Conservation (phyloP, 768 basidiomycete species). For the Austroboletus festivus region DNA sequence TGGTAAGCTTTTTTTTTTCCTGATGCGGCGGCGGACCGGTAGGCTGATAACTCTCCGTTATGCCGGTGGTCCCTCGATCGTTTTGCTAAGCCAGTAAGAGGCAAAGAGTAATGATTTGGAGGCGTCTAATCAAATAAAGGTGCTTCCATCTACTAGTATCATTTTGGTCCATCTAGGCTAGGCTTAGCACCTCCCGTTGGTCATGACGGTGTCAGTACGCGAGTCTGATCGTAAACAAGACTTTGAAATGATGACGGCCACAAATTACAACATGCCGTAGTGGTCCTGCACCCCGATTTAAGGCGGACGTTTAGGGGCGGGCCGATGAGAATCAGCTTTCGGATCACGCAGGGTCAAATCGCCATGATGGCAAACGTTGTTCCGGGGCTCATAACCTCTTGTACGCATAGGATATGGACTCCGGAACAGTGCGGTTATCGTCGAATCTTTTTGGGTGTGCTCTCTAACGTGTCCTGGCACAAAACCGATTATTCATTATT, state of each 20-base stretch:
- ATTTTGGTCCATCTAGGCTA: conserved; percentile 3
- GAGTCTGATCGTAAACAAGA: conserved; percentile 6
- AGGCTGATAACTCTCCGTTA: not conserved
- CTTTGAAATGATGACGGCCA: not conserved
- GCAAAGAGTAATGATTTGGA: not conserved
- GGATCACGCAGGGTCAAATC: conserved; percentile 5
- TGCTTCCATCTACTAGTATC: too few species aligned
- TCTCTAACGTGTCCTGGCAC: not conserved
- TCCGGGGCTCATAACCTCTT: conserved; percentile 28
- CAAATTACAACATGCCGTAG: not conserved
- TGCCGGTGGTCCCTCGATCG: conserved; percentile 8
- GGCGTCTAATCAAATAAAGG: too few species aligned
- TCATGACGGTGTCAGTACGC: too few species aligned
- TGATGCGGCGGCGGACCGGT: too few species aligned
- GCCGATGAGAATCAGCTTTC: not conserved
- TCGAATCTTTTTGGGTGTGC: not conserved
- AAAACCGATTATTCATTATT: not conserved
- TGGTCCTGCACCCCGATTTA: not conserved
- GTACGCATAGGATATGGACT: conserved; percentile 9
- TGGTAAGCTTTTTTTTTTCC: too few species aligned
- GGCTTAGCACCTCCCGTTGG: too few species aligned
- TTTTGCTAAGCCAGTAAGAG: conserved; percentile 4
- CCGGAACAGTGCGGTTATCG: conserved; percentile 15
- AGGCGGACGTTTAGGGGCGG: not conserved
- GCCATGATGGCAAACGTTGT: conserved; percentile 14